Conservation (phyloP, 129 eudicot genomes). For the Flaveria linearis region DNA sequence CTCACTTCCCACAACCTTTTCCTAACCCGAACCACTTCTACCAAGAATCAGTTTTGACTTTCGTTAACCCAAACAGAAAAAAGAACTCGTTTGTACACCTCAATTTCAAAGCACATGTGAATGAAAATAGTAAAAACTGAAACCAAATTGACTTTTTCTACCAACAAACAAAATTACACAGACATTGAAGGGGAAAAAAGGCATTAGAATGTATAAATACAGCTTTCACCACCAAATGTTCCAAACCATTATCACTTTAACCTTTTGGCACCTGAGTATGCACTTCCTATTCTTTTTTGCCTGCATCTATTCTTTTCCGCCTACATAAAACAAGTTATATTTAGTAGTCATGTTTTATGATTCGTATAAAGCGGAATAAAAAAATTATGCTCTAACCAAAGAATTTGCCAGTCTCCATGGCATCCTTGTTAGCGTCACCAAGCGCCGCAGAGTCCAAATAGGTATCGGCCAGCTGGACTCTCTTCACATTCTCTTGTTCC, state of each 20-base stretch:
- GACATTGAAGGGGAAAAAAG: slow-evolving; percentile 28
- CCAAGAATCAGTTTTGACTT: too few relatives aligned
- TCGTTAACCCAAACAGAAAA: too few relatives aligned
- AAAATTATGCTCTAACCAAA: slow-evolving; percentile 42
- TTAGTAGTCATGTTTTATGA: background rate
- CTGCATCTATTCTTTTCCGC: slow-evolving; percentile 19
- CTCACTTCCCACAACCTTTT: too few relatives aligned
- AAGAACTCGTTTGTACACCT: too few relatives aligned
- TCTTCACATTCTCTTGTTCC: slow-evolving; percentile 97
- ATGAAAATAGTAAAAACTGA: background rate
- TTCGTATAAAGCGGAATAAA: background rate
- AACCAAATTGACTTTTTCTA: slow-evolving; percentile 27
- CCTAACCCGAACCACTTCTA: too few relatives aligned
- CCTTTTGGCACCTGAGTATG: slow-evolving; percentile 14
- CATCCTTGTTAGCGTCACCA: slow-evolving; percentile 91
- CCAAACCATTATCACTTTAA: slow-evolving; percentile 38
- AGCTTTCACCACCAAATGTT: slow-evolving; percentile 35
- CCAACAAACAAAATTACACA: slow-evolving; percentile 38
- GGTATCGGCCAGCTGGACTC: slow-evolving; percentile 89
- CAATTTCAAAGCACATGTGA: too few relatives aligned
- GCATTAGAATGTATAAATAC: slow-evolving; percentile 29
- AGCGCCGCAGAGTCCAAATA: slow-evolving; percentile 87
- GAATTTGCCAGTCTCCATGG: slow-evolving; percentile 69
- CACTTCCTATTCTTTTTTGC: slow-evolving; percentile 54
- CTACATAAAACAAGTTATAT: slow-evolving; percentile 6